Evolutionary conservation across 371 early-diverging fungal genomes (phyloP).

Genomic region (Chytridium lagenaria): DNA sequence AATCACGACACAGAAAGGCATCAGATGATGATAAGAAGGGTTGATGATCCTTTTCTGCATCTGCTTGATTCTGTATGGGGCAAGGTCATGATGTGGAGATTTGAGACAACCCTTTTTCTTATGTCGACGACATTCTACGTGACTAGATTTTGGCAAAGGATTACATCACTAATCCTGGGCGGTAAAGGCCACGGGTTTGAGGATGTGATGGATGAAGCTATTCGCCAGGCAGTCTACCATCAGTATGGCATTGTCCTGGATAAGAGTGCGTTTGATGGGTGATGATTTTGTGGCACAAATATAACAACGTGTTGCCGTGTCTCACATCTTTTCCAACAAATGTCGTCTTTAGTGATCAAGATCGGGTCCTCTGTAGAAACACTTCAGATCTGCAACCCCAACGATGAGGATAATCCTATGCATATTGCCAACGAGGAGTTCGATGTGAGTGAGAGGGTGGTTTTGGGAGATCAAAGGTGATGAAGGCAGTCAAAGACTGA

Average conservation of each 20-base stretch:
- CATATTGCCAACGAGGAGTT: slow-evolving; percentile 24
- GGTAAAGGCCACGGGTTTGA: slow-evolving; percentile 67
- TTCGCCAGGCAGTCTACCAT: slow-evolving; percentile 65
- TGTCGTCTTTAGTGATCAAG: slow-evolving; percentile 20
- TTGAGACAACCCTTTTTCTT: slow-evolving; percentile 65
- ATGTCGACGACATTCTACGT: slow-evolving; percentile 68
- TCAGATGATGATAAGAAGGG: too few relatives aligned
- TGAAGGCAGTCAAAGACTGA: not conserved
- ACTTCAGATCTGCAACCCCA: slow-evolving; percentile 21
- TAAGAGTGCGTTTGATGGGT: slow-evolving; percentile 68
- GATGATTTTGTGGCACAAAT: not conserved
- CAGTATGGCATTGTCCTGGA: slow-evolving; percentile 75
- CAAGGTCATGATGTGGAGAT: slow-evolving; percentile 45
- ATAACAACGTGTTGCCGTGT: too few relatives aligned
- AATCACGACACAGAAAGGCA: too few relatives aligned
- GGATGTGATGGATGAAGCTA: slow-evolving; percentile 68
- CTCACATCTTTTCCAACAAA: too few relatives aligned
- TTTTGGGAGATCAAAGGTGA: too few relatives aligned
- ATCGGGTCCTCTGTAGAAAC: slow-evolving; percentile 6
- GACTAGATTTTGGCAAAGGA: slow-evolving; percentile 53
- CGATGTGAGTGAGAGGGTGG: slow-evolving; percentile 18
- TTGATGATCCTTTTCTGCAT: too few relatives aligned
- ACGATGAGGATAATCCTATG: slow-evolving; percentile 34
- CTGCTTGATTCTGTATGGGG: too few relatives aligned
- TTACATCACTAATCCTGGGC: slow-evolving; percentile 46